These are phyloP conservation scores for Aspergillus sp. DNA, from an alignment of 2,329 filamentous ascomycete species.

Conservation along the genomic window DNA sequence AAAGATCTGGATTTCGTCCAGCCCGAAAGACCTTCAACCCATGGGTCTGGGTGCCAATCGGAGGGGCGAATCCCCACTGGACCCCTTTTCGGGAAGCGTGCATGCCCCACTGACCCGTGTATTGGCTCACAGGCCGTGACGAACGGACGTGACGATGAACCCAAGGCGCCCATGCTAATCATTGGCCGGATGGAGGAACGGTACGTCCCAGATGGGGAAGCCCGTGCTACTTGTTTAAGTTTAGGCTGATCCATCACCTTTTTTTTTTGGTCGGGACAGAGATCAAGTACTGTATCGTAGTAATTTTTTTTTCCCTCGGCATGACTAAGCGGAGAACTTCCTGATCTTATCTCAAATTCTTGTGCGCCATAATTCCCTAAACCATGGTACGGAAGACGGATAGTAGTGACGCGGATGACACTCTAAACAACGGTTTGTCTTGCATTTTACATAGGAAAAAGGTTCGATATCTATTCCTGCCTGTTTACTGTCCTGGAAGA, in stretches of 20 bases:
- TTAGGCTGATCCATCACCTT: background rate
- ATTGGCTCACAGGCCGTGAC: background rate
- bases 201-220: background rate
- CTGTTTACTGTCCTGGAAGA: too few species aligned
- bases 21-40: too few species aligned
- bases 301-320: background rate
- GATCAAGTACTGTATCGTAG: background rate
- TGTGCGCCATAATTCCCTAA: too few species aligned
- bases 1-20: too few species aligned
- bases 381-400: too few species aligned
- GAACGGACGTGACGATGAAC: background rate
- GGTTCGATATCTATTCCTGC: too few species aligned
- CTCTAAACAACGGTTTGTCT: too few species aligned
- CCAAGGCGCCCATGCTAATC: background rate
- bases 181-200: background rate
- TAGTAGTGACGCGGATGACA: too few species aligned
- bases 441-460: too few species aligned
- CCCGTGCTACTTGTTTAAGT: background rate
- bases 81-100: background rate
- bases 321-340: too few species aligned
- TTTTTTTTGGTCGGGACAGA: background rate
- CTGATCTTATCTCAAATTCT: too few species aligned
- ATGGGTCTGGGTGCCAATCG: background rate
- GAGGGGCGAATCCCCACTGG: background rate
- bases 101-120: background rate